Evolutionary conservation across 129 eudicot genomes (phyloP), one percentile per base, ranked within the genome.

Genomic region (Sambucus nigra): DNA sequence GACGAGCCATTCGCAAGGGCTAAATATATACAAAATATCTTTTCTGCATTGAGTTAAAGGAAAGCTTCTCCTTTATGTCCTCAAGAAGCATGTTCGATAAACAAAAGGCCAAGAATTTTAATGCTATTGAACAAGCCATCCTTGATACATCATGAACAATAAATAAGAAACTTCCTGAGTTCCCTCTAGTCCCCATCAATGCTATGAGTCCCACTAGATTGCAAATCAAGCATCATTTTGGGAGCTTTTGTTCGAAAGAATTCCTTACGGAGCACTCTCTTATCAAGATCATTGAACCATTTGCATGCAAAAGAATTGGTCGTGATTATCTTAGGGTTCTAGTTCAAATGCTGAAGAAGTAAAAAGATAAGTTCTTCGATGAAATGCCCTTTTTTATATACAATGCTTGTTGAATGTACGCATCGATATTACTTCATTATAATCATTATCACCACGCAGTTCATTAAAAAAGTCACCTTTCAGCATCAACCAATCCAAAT

Each of bases 101-200:
- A 82, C 95, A 55, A 89, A 89, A 65, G 98, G 22, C 94, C 95
- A 11, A 95, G 88, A 25, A 89, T 74, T 20, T 81, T 73, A 59
- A 62, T 65, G 33, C 59, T 72, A 50, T 79, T 79, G 68, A 89
- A 89, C 55, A 89, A 72, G 4, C 88, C 94, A 47, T 75, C 95
- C 57, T 69, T 76, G 53, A 65, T 73, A 63, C 88, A 70, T 25
- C 98, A 95, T 0, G 95, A 85, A 64, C 98, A 85, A 19, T 81
- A 81, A 7, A 89, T 81, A 67, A 85, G 86, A 26, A 89, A 84
- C 75, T 89, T 89, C 15, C 94, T 94, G 15, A 85, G 85, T 17
- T 94, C 88, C 63, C 98, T 84, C 98, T 95, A 89, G 68, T 82
- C 85, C 24, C 95, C 95, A 59, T 89, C 98, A 15, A 85, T 88